Base-by-base conservation (phyloP, 2,329 filamentous ascomycete genomes). In the Fusarium tupiense region DNA sequence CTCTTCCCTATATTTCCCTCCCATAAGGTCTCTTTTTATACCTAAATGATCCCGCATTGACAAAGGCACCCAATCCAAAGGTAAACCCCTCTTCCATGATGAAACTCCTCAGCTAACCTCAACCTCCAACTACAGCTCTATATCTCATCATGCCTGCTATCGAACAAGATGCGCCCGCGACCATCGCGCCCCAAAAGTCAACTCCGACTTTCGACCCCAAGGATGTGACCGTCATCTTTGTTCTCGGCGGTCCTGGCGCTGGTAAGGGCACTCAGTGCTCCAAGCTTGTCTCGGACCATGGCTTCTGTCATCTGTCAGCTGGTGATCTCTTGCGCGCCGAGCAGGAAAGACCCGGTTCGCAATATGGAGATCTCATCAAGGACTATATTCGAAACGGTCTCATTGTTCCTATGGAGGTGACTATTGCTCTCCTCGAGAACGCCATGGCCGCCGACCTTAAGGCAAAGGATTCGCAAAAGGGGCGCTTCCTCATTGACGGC, bases 341-440 rank as follows among this genome's bases (percentile, higher is more conserved):
- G 86, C 96, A 98, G 85, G 89, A 96, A 80, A 93, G 96, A 9
- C 89, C 90, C 0, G 95, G 94, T 66, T 94, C 91, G 74, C 88
- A 98, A 84, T 98, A 97, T 82, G 96, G 96, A 82, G 91, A 95
- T 75, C 89, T 98, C 85, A 99, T 99, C 89, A 92, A 92, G 82
- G 89, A 92, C 77, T 95, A 96, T 86, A 99, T 99, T 88, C 94
- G 93, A 81, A 92, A 99, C 82, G 96, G 96, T 68, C 91, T 91
- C 78, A 99, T 99, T 83, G 96, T 99, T 73, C 96, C 96, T n/a
- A 97, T 98, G 94, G 96, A 98, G 84, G 95, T 98, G 58, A 99
- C 96, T 10, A 93, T 99, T 68, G 92, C 95, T 79, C 86, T 99
- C 41, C 89, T 99, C 49, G 95, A 98, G 85, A 97, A 98, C 83